Percentiles rank a stretch among this genome's conserved stretches.
Evolutionary conservation across 208 protist species (phyloP).

Genomic region (Leishmania lainsoni): DNA sequence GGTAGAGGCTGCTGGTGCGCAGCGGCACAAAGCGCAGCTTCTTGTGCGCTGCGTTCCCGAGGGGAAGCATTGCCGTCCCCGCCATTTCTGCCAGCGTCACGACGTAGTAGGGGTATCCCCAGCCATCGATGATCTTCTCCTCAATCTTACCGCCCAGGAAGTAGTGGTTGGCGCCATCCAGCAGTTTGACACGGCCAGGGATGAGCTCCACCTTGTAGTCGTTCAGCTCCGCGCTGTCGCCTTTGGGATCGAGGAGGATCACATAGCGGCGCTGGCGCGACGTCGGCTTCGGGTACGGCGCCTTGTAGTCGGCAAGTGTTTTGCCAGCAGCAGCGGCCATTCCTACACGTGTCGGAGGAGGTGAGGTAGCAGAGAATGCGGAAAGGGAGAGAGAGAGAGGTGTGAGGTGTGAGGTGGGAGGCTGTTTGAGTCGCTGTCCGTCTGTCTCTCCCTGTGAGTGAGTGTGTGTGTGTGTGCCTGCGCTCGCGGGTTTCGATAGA

Average conservation of each 20-base stretch:
- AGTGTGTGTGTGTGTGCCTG: neutral
- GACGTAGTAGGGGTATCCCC: conserved; percentile 61
- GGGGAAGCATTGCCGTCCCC: conserved; percentile 43
- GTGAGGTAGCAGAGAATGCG: neutral
- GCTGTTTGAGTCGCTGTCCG: neutral
- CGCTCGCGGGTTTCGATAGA: too few species aligned
- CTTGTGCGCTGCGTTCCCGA: conserved; percentile 38
- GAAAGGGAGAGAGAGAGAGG: neutral
- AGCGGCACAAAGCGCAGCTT: conserved; percentile 36
- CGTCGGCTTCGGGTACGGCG: conserved; percentile 65
- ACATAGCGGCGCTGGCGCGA: conserved; percentile 67
- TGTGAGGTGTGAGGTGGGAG: neutral
- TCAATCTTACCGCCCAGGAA: conserved; percentile 47
- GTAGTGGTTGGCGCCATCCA: conserved; percentile 55
- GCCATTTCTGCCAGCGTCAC: neutral
- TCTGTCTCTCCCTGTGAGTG: neutral
- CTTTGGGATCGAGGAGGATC: conserved; percentile 68
- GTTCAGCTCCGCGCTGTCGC: conserved; percentile 36
- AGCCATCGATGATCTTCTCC: conserved; percentile 58
- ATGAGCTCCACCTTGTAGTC: conserved; percentile 73
- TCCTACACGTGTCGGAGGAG: neutral
- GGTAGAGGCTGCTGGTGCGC: conserved; percentile 19
- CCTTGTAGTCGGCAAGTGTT: conserved; percentile 65
- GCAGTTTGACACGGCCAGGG: conserved; percentile 47
- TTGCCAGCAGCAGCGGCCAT: conserved; percentile 2